A percentile compares a stretch with the other conserved stretches of the same genome.
phyloP scores from a whole-genome alignment of 2,329 filamentous ascomycete species.

The Fusarium chuoi region DNA sequence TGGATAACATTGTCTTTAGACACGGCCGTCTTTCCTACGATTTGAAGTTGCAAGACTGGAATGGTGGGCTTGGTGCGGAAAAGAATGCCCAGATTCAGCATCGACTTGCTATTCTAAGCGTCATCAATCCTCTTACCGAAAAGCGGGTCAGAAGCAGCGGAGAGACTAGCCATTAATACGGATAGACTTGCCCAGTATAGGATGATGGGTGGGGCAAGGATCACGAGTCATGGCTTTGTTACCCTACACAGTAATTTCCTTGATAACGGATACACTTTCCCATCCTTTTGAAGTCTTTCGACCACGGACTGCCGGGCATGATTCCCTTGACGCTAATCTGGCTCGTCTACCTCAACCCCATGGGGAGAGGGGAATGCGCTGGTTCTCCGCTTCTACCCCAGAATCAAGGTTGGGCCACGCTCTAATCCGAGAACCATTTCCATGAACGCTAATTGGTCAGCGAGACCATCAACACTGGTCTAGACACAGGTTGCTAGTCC shows the following conservation, averaged over 20 bases:
- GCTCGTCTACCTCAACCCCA: neutral
- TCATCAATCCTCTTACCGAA: neutral
- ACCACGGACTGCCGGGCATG: neutral
- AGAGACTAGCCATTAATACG: neutral
- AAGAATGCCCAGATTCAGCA: neutral
- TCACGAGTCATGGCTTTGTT: neutral
- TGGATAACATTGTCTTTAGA: neutral
- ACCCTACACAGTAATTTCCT: neutral
- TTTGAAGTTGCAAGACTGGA: neutral
- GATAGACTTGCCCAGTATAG: neutral
- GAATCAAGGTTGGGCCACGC: neutral
- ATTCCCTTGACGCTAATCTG: neutral
- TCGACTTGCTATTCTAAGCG: neutral
- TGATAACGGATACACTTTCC: neutral
- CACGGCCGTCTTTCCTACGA: neutral
- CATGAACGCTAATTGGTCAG: neutral
- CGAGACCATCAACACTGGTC: neutral
- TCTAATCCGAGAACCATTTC: neutral
- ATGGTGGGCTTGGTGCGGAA: neutral
- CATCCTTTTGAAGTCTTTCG: neutral
- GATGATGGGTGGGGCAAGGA: neutral
- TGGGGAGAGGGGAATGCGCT: neutral
- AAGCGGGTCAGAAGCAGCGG: neutral
- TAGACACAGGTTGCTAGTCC: neutral
- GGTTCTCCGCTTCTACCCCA: constrained; percentile 6